Conservation (phyloP, 1,284 basidiomycete genomes). For the Ustilago tritici region DNA sequence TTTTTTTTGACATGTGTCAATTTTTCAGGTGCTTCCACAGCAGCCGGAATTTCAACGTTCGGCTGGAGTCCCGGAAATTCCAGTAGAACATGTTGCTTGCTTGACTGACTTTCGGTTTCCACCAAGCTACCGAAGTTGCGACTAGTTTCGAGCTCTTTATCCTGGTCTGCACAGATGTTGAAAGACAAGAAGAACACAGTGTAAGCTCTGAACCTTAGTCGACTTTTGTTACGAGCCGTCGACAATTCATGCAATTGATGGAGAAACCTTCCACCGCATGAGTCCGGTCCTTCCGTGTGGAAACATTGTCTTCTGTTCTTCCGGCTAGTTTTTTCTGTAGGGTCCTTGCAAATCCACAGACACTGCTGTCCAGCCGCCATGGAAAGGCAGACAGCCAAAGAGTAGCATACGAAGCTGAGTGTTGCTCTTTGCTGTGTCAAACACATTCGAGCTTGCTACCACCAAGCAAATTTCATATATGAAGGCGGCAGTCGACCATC, state of each 20-base stretch:
- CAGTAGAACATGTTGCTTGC: conserved; percentile 1
- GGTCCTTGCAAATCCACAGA: background rate
- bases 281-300: background rate
- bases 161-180: background rate
- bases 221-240: background rate
- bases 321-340: background rate
- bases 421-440: background rate
- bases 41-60: conserved; percentile 4
- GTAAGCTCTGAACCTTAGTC: background rate
- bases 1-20: background rate
- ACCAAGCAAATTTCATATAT: background rate
- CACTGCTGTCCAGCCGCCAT: background rate
- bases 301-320: conserved; percentile 1
- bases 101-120: background rate
- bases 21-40: background rate
- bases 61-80: conserved; percentile 1
- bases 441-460: background rate
- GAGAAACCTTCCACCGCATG: background rate
- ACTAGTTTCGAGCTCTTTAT: background rate
- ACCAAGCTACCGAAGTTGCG: background rate
- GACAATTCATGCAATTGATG: background rate
- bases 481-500: background rate
- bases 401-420: background rate
- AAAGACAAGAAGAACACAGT: background rate
- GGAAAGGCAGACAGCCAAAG: background rate